Evolutionary conservation across 495 filamentous ascomycete species (phyloP), one percentile per base, ranked within the genome.

Genomic region (Darksidea phi): DNA sequence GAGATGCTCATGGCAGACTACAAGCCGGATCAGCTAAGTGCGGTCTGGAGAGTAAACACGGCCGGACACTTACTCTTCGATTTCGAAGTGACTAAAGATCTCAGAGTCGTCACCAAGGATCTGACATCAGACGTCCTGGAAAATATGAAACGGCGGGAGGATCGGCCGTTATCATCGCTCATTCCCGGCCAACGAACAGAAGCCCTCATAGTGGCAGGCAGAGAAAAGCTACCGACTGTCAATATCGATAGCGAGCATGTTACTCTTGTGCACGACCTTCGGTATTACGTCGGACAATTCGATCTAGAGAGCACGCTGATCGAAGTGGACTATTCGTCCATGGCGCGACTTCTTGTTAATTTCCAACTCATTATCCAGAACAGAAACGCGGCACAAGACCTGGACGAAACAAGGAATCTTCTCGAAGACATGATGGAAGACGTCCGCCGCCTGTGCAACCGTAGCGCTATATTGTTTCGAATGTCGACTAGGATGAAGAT

Each of bases 391-490:
- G 63, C 62, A 3, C 66, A 72, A 58, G 67, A 59, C 23, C 63
- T 63, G 12, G 56, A 66, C 38, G 71, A 73, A 50, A 73, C 72
- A 4, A 67, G 55, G n/a, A 50, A 61, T 8, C 51, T 75, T 2
- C 61, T 74, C 11, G 73, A 74, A 11, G 61, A 45, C 6, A 73
- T 76, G 73, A 76, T 76, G 23, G 71, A 76, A 36, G 73, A 73
- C 43, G 73, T 64, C 18, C 66, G 73, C 18, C 59, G 73, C 1
- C 67, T 74, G 13, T 74, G 69, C 59, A 52, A 67, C 10, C 58
- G 71, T 25, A 74, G 73, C 55, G 71, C 73, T 8, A 69, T 73
- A 47, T 49, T 73, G 6, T 73, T 74, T 34, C 63, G 73, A 24
- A 73, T 74, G 72, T 70, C 70, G 12, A 75, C 73, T 0, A 46